Percentiles rank a stretch among this genome's conserved stretches.
phyloP scores from a whole-genome alignment of 1,284 basidiomycete species.

The Thelephora terrestris region DNA sequence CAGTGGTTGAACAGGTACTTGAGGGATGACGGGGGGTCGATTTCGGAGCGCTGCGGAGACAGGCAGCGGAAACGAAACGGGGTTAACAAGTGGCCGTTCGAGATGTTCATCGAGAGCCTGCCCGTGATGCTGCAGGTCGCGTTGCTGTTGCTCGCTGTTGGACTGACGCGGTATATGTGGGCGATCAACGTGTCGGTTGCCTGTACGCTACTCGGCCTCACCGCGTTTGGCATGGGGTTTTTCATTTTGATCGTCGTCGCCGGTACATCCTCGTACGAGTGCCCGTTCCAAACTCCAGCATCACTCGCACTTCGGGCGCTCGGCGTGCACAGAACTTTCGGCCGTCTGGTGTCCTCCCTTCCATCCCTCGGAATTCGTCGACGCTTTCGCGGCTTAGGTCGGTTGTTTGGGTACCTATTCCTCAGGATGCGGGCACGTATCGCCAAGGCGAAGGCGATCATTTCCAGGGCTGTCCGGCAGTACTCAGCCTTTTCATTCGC shows the following conservation, averaged over 20 bases:
- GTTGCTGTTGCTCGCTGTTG: slow-evolving; percentile 1
- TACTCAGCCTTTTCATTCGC: too few relatives aligned
- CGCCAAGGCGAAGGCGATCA: too few relatives aligned
- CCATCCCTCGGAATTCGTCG: too few relatives aligned
- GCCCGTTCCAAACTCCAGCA: slow-evolving; percentile 4
- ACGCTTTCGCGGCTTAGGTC: neutral
- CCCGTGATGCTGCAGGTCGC: slow-evolving; percentile 1
- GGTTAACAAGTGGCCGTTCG: slow-evolving; percentile 1
- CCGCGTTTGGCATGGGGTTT: neutral
- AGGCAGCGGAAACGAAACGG: slow-evolving; percentile 1
- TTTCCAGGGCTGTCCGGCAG: too few relatives aligned
- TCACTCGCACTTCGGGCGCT: neutral
- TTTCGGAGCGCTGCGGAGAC: slow-evolving; percentile 1
- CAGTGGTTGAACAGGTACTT: slow-evolving; percentile 1
- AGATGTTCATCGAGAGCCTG: neutral
- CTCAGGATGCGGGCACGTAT: too few relatives aligned
- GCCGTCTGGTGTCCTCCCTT: too few relatives aligned
- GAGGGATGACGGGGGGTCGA: neutral
- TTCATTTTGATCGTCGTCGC: neutral
- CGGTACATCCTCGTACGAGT: neutral
- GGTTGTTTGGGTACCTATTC: too few relatives aligned
- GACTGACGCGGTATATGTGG: slow-evolving; percentile 2
- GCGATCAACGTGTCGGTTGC: neutral
- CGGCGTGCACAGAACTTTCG: too few relatives aligned
- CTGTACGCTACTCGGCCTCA: neutral